Evolutionary conservation across 176 grass and related monocot genomes (phyloP).

Genomic region (Themeda triandra): DNA sequence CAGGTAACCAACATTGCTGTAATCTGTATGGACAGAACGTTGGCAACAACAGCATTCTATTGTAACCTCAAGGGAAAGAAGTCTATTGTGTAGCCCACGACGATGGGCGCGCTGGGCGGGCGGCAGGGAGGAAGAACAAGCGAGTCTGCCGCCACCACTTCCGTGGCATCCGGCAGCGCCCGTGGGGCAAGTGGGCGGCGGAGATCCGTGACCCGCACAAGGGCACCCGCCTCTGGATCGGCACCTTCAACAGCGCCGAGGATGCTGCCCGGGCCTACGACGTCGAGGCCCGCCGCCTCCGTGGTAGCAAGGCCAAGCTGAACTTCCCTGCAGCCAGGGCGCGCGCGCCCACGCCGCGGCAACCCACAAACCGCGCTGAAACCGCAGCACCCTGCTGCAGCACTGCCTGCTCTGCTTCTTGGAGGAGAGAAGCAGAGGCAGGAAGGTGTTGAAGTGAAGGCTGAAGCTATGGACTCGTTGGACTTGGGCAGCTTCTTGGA

Average conservation of each 20-base stretch:
- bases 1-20: constrained; percentile 24
- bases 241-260: constrained; percentile 72
- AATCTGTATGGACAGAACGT: no score
- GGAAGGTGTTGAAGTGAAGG: not conserved
- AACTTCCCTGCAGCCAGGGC: constrained; percentile 45
- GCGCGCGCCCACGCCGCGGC: not conserved
- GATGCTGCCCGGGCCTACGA: constrained; percentile 71
- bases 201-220: constrained; percentile 89
- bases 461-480: not conserved
- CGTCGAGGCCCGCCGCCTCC: constrained; percentile 54
- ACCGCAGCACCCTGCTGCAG: not conserved
- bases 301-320: constrained; percentile 78
- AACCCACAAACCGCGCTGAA: not conserved
- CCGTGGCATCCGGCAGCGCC: constrained; percentile 77
- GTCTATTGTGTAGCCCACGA: not conserved
- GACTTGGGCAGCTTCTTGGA: constrained; percentile 6
- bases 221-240: constrained; percentile 80
- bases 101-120: not conserved
- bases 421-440: no score
- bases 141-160: not conserved
- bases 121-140: no score
- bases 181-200: constrained; percentile 84
- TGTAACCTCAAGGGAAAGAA: no score
- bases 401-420: no score
- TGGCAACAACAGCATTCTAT: no score